These are phyloP conservation scores for Lepraria neglecta DNA, from an alignment of 495 filamentous ascomycete species.

Conservation along the genomic window DNA sequence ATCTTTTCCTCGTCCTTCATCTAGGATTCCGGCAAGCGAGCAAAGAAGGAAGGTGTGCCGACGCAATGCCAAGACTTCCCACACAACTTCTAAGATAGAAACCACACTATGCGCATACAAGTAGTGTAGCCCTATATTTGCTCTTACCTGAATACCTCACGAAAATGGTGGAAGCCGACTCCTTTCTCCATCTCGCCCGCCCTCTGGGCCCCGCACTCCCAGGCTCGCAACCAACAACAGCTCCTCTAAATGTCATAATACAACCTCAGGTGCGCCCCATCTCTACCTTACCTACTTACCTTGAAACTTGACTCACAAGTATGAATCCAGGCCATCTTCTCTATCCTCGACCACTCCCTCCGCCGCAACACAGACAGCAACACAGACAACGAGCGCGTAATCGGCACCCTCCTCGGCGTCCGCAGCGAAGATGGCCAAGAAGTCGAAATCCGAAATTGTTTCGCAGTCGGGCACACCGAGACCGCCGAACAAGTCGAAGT, in stretches of 20 bases:
- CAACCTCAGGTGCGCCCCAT: conserved; percentile 72
- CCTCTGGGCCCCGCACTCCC: conserved; percentile 75
- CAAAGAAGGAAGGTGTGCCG: background rate
- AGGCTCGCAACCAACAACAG: conserved; percentile 72
- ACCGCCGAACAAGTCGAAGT: conserved; percentile 98
- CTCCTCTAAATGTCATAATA: conserved; percentile 85
- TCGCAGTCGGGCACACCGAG: conserved; percentile 96
- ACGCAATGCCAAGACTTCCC: background rate
- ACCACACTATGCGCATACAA: too few species aligned
- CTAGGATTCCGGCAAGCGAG: too few species aligned
- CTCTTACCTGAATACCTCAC: background rate
- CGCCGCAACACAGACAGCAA: conserved; percentile 83
- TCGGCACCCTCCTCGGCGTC: conserved; percentile 87
- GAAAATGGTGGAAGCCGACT: conserved; percentile 71
- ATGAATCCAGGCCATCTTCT: conserved; percentile 71
- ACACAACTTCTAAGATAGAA: background rate
- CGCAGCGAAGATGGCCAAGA: conserved; percentile 94
- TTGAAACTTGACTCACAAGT: background rate
- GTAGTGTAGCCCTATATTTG: background rate
- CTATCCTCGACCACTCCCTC: conserved; percentile 92
- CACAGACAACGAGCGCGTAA: conserved; percentile 85
- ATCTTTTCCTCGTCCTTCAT: too few species aligned
- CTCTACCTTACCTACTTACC: conserved; percentile 25
- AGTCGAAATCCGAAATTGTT: conserved; percentile 89
- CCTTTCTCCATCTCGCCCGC: conserved; percentile 89